These are phyloP conservation scores for Paracorniculantispora psalliotae DNA, from an alignment of 2,329 filamentous ascomycete genomes.

Conservation along the genomic window DNA sequence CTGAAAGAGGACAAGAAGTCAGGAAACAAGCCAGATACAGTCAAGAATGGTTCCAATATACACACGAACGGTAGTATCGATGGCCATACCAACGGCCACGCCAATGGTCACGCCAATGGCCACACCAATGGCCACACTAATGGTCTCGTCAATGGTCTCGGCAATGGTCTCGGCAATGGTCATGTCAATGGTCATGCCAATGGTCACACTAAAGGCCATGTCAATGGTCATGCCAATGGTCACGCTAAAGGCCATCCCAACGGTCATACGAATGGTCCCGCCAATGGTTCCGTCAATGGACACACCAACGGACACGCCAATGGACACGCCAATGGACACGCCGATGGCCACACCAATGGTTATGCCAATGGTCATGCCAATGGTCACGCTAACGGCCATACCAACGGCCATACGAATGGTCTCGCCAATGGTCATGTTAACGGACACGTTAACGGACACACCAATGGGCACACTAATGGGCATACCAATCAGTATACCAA, in stretches of 20 bases:
- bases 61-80: constrained; percentile 1
- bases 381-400: too few relatives aligned
- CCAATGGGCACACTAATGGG: too few relatives aligned
- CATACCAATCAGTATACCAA: too few relatives aligned
- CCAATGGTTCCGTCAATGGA: background rate
- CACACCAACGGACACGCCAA: background rate
- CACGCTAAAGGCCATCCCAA: background rate
- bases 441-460: too few relatives aligned
- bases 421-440: too few relatives aligned
- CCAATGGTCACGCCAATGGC: background rate
- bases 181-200: background rate
- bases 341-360: background rate
- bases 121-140: background rate
- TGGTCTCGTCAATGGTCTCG: background rate
- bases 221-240: background rate
- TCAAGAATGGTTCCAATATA: too few relatives aligned
- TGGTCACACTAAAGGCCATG: background rate
- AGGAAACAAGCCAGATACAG: too few relatives aligned
- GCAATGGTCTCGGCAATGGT: background rate
- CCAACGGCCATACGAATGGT: too few relatives aligned
- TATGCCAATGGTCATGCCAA: too few relatives aligned
- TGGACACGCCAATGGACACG: background rate
- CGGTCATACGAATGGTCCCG: background rate
- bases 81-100: background rate
- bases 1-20: constrained; percentile 16